Percentiles rank a stretch among this genome's conserved stretches.
Evolutionary conservation across 768 basidiomycete genomes (phyloP).

Genomic region (Trametes gibbosa): DNA sequence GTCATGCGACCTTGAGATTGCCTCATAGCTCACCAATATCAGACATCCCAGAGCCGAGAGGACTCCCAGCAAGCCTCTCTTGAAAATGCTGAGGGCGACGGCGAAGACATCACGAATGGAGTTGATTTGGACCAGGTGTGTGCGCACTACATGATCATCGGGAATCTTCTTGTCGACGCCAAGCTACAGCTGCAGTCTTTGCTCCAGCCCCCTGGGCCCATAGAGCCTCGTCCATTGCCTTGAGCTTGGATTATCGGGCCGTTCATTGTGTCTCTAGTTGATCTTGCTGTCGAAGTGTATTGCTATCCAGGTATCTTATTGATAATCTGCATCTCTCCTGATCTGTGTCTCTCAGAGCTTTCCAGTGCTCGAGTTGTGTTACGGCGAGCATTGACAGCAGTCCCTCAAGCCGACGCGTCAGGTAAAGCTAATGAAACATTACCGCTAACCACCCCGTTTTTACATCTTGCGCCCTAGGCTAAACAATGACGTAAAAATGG

Average conservation of each 20-base stretch:
- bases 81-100: slow-evolving; percentile 5
- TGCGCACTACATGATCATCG: neutral
- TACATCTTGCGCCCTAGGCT: too few species aligned
- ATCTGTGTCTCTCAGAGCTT: too few species aligned
- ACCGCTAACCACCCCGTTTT: too few species aligned
- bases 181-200: slow-evolving; percentile 5
- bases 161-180: neutral
- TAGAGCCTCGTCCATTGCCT: slow-evolving; percentile 8
- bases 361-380: too few species aligned
- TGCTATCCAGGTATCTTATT: neutral
- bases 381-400: too few species aligned
- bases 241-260: neutral
- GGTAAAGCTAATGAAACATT: too few species aligned
- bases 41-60: slow-evolving; percentile 6
- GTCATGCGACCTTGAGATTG: neutral
- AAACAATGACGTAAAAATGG: too few species aligned
- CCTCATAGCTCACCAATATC: neutral
- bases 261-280: neutral
- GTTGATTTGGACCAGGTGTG: slow-evolving; percentile 19
- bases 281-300: slow-evolving; percentile 3
- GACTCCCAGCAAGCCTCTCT: slow-evolving; percentile 9
- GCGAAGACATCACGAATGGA: slow-evolving; percentile 1
- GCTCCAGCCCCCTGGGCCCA: slow-evolving; percentile 14
- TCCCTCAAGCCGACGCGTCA: too few species aligned
- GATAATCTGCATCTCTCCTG: too few species aligned